A percentile compares a stretch with the other conserved stretches of the same genome.
phyloP scores from a whole-genome alignment of 139 green algal species.

The Mychonastes homosphaera region DNA sequence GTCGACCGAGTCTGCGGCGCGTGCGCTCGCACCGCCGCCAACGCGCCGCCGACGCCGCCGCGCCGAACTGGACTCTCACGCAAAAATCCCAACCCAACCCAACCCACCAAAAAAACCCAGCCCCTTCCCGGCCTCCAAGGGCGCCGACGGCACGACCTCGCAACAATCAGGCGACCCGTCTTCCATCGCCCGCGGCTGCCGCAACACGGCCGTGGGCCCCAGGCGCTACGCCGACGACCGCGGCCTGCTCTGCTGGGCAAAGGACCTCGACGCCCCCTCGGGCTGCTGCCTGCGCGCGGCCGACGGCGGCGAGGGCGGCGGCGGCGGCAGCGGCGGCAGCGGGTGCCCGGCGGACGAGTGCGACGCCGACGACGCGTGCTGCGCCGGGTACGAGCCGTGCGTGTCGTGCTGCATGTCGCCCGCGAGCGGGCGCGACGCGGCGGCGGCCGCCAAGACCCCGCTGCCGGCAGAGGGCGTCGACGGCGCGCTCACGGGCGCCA shows the following conservation, averaged over 20 bases:
- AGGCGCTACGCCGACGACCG: conserved; percentile 34
- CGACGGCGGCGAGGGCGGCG: too few relatives aligned
- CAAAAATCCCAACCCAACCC: too few relatives aligned
- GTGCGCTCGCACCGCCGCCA: too few relatives aligned
- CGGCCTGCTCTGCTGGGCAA: conserved; percentile 42
- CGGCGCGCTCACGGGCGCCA: conserved; percentile 12
- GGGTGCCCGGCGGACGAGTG: too few relatives aligned
- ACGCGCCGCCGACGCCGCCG: too few relatives aligned
- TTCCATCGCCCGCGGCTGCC: background rate
- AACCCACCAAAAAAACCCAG: too few relatives aligned
- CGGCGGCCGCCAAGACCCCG: background rate
- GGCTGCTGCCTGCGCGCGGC: conserved; percentile 73
- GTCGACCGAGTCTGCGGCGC: too few relatives aligned
- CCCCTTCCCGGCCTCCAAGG: too few relatives aligned
- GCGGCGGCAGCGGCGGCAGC: too few relatives aligned
- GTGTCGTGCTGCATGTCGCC: conserved; percentile 71
- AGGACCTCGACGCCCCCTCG: conserved; percentile 32
- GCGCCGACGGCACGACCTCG: too few relatives aligned
- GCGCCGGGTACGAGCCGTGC: conserved; percentile 58
- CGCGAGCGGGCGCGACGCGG: conserved; percentile 13
- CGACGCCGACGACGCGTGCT: conserved; percentile 49
- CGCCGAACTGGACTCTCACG: too few relatives aligned
- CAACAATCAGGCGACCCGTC: too few relatives aligned
- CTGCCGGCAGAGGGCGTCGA: background rate
- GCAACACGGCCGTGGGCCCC: background rate